These are phyloP conservation scores for Hemerocallis citrina DNA, from an alignment of 106 monocot species.

Conservation along the genomic window DNA sequence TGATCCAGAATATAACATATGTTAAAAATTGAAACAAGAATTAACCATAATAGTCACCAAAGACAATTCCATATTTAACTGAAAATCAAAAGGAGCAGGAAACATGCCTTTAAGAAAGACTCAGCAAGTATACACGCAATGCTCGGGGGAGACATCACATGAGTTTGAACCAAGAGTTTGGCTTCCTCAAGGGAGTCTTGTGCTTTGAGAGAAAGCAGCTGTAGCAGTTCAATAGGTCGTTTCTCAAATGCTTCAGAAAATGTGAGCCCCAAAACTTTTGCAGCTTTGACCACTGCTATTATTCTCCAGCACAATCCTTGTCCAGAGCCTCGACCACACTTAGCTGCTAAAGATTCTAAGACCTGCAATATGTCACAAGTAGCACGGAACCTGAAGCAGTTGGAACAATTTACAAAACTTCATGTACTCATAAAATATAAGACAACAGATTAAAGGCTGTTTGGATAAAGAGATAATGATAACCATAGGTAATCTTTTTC, in stretches of 20 bases:
- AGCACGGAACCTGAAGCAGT: neutral
- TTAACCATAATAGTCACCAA: neutral
- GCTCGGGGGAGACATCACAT: conserved; percentile 60
- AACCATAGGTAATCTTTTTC: too few relatives aligned
- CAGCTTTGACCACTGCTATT: conserved; percentile 72
- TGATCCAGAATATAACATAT: conserved; percentile 13
- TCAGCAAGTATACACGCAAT: conserved; percentile 83
- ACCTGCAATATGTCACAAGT: conserved; percentile 32
- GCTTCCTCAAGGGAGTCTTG: conserved; percentile 96
- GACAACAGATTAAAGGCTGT: neutral
- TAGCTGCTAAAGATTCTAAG: conserved; percentile 58
- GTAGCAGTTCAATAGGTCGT: conserved; percentile 79
- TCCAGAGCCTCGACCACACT: conserved; percentile 76
- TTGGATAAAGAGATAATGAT: neutral
- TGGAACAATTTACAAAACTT: neutral
- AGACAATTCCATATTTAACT: neutral
- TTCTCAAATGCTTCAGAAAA: conserved; percentile 94
- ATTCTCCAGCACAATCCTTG: conserved; percentile 80
- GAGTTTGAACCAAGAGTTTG: conserved; percentile 71
- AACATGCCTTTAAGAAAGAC: conserved; percentile 85
- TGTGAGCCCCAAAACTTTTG: conserved; percentile 65
- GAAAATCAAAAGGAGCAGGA: neutral
- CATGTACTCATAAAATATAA: neutral
- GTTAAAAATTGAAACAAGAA: neutral
- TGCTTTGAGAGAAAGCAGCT: conserved; percentile 92